phyloP scores from a whole-genome alignment of 2,329 filamentous ascomycete species.

The Fusarium sp. region DNA sequence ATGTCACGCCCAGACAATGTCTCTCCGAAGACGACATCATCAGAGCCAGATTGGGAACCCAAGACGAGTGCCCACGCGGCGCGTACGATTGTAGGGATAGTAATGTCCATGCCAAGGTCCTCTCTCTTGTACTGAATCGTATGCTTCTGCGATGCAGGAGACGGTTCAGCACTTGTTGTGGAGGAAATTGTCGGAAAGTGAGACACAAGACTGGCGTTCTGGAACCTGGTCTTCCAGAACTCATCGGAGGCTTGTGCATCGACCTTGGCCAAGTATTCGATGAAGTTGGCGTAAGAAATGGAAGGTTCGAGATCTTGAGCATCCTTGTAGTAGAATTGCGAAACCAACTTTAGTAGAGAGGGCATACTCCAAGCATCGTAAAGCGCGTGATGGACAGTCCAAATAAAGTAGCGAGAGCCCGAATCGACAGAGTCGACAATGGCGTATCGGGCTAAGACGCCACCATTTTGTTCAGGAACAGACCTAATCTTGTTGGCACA shows the following conservation, averaged over 20 bases:
- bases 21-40: constrained; percentile 39
- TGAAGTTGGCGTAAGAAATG: constrained; percentile 33
- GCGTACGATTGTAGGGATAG: constrained; percentile 23
- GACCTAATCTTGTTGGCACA: not conserved
- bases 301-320: not conserved
- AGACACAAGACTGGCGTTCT: not conserved
- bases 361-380: constrained; percentile 49
- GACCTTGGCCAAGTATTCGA: constrained; percentile 25
- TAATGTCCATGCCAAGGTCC: constrained; percentile 15
- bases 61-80: constrained; percentile 40
- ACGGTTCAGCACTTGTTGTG: not conserved
- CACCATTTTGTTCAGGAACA: constrained; percentile 37
- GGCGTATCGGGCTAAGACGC: constrained; percentile 17
- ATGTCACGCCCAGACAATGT: constrained; percentile 38
- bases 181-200: constrained; percentile 27
- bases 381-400: constrained; percentile 41
- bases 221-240: constrained; percentile 33
- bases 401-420: constrained; percentile 28
- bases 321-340: constrained; percentile 15
- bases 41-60: constrained; percentile 20
- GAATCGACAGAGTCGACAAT: constrained; percentile 7
- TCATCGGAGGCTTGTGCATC: constrained; percentile 23
- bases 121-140: constrained; percentile 2
- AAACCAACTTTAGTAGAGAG: constrained; percentile 24
- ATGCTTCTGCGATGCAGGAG: not conserved